Percentiles rank a stretch among this genome's conserved stretches.
Conservation (phyloP, 805 yeast genomes). For the Kodamaea laetipori region DNA sequence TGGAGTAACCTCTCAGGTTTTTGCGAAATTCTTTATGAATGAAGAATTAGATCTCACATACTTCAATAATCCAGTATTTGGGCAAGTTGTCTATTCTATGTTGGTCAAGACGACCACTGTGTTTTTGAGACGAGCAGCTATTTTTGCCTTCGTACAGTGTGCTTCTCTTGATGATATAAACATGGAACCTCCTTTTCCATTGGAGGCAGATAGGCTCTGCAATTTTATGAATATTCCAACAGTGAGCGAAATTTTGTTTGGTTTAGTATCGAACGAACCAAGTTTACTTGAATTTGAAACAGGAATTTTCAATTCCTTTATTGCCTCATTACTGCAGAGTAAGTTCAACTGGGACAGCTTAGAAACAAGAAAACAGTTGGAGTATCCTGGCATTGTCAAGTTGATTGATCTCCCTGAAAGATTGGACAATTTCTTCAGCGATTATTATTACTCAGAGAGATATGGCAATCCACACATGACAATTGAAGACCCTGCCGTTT, state of each 20-base stretch:
- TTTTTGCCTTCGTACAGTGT: conserved; percentile 55
- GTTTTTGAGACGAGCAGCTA: conserved; percentile 62
- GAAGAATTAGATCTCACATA: conserved; percentile 14
- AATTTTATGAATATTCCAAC: conserved; percentile 50
- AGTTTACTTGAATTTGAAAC: conserved; percentile 9
- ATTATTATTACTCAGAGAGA: conserved; percentile 49
- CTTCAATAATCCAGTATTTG: conserved; percentile 27
- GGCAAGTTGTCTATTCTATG: conserved; percentile 52
- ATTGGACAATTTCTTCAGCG: conserved; percentile 68
- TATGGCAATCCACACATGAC: conserved; percentile 39
- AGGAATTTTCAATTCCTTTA: conserved; percentile 16
- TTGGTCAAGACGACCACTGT: conserved; percentile 60
- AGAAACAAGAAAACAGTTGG: conserved; percentile 33
- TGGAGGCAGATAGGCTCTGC: conserved; percentile 60
- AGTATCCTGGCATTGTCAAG: conserved; percentile 66
- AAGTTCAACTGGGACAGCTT: conserved; percentile 10
- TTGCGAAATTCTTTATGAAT: conserved; percentile 22
- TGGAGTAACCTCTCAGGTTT: conserved; percentile 22
- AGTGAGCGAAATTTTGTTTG: conserved; percentile 21
- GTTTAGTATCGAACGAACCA: conserved; percentile 6
- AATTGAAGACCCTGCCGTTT: conserved; percentile 76
- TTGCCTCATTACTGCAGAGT: conserved; percentile 3
- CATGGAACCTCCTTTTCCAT: conserved; percentile 13
- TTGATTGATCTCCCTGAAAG: conserved; percentile 66
- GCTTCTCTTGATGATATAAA: conserved; percentile 42